Base-by-base conservation (phyloP, 192 early-diverging fungal genomes). In the Coemansia sp. region DNA sequence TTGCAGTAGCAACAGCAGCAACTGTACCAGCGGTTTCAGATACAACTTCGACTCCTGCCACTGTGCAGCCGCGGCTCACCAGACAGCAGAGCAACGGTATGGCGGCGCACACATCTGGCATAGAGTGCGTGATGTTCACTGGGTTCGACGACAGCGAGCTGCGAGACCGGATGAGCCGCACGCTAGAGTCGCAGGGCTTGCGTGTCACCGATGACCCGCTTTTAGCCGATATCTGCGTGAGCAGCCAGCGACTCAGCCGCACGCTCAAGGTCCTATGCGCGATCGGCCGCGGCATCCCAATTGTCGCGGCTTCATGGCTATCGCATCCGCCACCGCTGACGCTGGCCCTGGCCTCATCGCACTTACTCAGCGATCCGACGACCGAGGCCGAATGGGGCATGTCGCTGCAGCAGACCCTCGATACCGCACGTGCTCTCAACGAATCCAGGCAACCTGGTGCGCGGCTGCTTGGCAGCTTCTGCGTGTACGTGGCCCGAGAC, bases 191-290 rank as follows among this genome's bases (percentile, higher is more conserved):
- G 2, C 63, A 56, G 5, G 62, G 65, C 2, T 20, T 72, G 18
- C 10, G 25, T 1, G 56, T 72, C 6, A 73, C 70, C 11, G 78
- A 72, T 5, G 60, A 81, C 59, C 78, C 78, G 25, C 55, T 81
- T 29, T 14, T 18, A 2, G 73, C 78, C 25, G 34, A 56, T 16
- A n/a, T 69, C 0, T 81, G 78, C n/a, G 33, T 81, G 8, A 66
- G 63, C 11, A 48, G 68, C 8, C 69, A 68, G 14, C 48, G 54
- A 28, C 67, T 81, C 14, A 66, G 63, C 18, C 73, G 78, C 58
- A 81, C 73, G 1, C 66, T 75, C 49, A 81, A 81, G 18, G 78
- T 81, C 11, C 66, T 81, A 0, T 81, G 78, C 34, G 73, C 78
- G 0, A 25, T 81, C 63, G 73, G 69, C 0, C 78, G 73, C 33